A percentile compares a stretch with the other conserved stretches of the same genome.
phyloP scores from a whole-genome alignment of 192 early-diverging fungal species.

The Entomortierella beljakovae region DNA sequence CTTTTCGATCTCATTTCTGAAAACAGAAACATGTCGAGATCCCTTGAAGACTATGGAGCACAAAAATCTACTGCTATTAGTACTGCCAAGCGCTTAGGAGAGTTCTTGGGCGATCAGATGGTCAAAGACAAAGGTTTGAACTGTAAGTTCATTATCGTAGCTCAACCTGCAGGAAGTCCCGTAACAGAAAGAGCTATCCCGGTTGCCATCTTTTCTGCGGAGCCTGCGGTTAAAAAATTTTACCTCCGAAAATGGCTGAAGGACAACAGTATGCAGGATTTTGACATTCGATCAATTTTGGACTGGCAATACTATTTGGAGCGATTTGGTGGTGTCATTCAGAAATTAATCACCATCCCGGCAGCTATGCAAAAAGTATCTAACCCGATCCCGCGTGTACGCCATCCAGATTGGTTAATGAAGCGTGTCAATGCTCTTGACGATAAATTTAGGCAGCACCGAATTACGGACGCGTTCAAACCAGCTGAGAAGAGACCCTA shows the following conservation, averaged over 20 bases:
- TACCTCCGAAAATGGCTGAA: conserved; percentile 95
- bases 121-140: conserved; percentile 97
- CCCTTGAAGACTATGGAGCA: conserved; percentile 91
- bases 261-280: conserved; percentile 75
- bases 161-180: conserved; percentile 82
- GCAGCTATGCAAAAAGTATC: conserved; percentile 95
- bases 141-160: conserved; percentile 95
- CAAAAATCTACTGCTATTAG: conserved; percentile 97
- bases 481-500: conserved; percentile 50
- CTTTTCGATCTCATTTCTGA: conserved; percentile 97
- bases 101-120: conserved; percentile 98
- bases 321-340: conserved; percentile 94
- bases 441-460: conserved; percentile 86
- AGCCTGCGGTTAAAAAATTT: conserved; percentile 77
- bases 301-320: conserved; percentile 99
- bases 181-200: conserved; percentile 97
- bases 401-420: conserved; percentile 95
- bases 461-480: conserved; percentile 88
- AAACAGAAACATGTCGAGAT: conserved; percentile 96
- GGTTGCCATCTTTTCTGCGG: conserved; percentile 93
- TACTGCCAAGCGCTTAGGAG: conserved; percentile 93
- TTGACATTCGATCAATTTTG: conserved; percentile 92
- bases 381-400: conserved; percentile 94
- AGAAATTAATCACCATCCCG: conserved; percentile 98
- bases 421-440: conserved; percentile 81